Percentiles rank a stretch among this genome's conserved stretches.
Conservation (phyloP, 148 eudicot species). For the Salicornia ramosissima region DNA sequence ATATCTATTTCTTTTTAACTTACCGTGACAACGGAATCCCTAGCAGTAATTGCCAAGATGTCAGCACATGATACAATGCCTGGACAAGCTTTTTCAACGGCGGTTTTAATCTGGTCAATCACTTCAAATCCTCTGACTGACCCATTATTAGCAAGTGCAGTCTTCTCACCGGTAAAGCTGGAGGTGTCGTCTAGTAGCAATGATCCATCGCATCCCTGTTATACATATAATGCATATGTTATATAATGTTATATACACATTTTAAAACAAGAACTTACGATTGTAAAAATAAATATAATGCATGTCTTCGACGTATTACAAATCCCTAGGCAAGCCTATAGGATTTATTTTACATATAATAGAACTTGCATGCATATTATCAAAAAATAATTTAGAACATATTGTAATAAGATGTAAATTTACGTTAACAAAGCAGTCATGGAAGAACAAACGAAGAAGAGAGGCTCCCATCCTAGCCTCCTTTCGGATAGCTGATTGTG, state of each 20-base stretch:
- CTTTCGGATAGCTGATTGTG: constrained; percentile 46
- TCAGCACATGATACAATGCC: constrained; percentile 88
- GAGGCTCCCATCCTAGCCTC: constrained; percentile 92
- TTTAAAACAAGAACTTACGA: not conserved
- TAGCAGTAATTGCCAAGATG: constrained; percentile 60
- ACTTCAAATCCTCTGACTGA: constrained; percentile 75
- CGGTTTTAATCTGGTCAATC: constrained; percentile 61
- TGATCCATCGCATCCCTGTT: constrained; percentile 84
- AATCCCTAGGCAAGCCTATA: too few relatives aligned
- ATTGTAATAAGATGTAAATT: not conserved
- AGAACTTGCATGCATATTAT: not conserved
- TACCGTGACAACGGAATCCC: constrained; percentile 67
- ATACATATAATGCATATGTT: not conserved
- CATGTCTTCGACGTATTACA: too few relatives aligned
- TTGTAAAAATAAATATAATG: too few relatives aligned
- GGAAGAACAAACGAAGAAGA: constrained; percentile 78
- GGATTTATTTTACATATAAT: not conserved
- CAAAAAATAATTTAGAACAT: not conserved
- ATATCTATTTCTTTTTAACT: constrained; percentile 22
- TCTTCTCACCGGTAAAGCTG: constrained; percentile 56
- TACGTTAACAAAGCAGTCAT: constrained; percentile 90
- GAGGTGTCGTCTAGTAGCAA: constrained; percentile 68
- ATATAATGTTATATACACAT: too few relatives aligned
- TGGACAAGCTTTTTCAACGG: constrained; percentile 67
- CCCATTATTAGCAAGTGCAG: constrained; percentile 51